Conservation (phyloP, 257 asterid species). For the Schizonepeta tenuifolia region DNA sequence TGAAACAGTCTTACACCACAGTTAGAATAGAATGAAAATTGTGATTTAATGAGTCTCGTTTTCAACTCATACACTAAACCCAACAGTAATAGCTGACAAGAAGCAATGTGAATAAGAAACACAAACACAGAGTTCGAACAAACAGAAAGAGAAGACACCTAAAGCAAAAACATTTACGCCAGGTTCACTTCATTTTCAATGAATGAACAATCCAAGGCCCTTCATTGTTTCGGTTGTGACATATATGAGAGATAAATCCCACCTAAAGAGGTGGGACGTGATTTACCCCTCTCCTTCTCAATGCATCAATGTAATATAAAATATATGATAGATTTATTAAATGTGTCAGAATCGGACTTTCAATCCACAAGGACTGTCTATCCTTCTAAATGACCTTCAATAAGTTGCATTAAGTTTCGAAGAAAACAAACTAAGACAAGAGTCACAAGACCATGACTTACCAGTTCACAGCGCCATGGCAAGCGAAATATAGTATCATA, state of each 20-base stretch:
- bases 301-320: neutral
- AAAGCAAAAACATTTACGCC: neutral
- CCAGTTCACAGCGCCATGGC: slow-evolving; percentile 99
- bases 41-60: neutral
- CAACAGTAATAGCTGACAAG: neutral
- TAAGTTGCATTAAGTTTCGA: slow-evolving; percentile 13
- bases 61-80: slow-evolving; percentile 16
- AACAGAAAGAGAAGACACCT: slow-evolving; percentile 24
- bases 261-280: slow-evolving; percentile 5
- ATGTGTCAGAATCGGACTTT: neutral
- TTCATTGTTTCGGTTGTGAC: neutral
- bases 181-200: neutral
- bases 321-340: neutral
- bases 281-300: neutral
- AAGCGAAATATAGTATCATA: slow-evolving; percentile 92
- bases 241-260: neutral
- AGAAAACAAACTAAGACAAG: slow-evolving; percentile 15
- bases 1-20: too few relatives aligned
- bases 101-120: slow-evolving; percentile 11
- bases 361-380: neutral
- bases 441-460: slow-evolving; percentile 37
- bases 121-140: slow-evolving; percentile 18
- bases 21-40: slow-evolving; percentile 13
- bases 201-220: neutral
- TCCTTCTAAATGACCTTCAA: neutral